Evolutionary conservation across 441 rosid genomes (phyloP).

Genomic region (Populus hybrid): DNA sequence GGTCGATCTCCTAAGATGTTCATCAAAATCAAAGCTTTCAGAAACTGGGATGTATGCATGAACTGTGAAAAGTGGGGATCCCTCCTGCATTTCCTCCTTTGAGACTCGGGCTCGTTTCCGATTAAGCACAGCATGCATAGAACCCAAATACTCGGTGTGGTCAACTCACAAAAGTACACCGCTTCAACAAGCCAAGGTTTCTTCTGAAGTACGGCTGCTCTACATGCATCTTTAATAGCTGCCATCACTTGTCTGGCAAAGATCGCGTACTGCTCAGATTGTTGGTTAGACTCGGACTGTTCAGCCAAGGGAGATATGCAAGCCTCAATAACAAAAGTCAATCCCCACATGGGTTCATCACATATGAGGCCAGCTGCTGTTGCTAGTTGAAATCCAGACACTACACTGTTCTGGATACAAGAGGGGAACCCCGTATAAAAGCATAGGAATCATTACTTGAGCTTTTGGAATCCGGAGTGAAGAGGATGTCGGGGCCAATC

Average conservation of each 20-base stretch:
- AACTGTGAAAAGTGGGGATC: conserved; percentile 73
- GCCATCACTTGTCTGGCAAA: conserved; percentile 87
- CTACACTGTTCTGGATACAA: conserved; percentile 75
- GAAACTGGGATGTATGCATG: conserved; percentile 83
- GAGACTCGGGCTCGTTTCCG: conserved; percentile 76
- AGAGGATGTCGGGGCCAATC: no score
- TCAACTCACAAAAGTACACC: conserved; percentile 86
- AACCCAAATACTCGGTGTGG: conserved; percentile 77
- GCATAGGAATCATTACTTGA: no score
- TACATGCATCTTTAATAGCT: conserved; percentile 80
- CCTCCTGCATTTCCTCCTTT: conserved; percentile 96
- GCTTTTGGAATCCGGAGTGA: no score
- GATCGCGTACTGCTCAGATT: conserved; percentile 57
- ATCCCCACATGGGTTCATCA: conserved; percentile 94
- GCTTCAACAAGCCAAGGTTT: conserved; percentile 88
- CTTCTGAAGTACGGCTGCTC: conserved; percentile 68
- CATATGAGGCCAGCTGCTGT: conserved; percentile 84
- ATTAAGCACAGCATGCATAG: conserved; percentile 76
- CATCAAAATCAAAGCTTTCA: conserved; percentile 88
- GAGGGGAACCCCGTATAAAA: no score
- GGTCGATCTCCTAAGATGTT: conserved; percentile 77
- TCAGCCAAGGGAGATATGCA: conserved; percentile 38
- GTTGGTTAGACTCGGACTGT: conserved; percentile 42
- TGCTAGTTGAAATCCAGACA: conserved; percentile 86
- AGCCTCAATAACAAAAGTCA: conserved; percentile 71